Conservation (phyloP, 495 filamentous ascomycete species). For the Parathielavia hyrcaniae region DNA sequence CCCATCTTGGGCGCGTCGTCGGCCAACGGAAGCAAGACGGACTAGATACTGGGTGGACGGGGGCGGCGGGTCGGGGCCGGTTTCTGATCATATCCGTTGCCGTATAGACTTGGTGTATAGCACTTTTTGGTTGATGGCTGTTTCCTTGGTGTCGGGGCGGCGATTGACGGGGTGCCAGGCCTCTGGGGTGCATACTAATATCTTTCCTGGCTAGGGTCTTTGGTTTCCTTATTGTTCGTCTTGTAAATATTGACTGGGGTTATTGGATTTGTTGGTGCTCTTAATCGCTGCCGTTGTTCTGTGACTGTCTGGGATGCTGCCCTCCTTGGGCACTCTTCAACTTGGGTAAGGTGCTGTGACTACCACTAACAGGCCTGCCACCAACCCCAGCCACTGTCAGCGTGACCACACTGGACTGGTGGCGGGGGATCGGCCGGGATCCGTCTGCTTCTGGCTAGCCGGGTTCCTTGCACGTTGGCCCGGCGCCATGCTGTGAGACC, state of each 20-base stretch:
- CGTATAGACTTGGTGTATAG: constrained; percentile 5
- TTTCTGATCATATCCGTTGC: not conserved
- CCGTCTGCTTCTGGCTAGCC: not conserved
- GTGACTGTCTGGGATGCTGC: not conserved
- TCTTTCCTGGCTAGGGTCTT: not conserved
- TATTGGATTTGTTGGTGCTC: not conserved
- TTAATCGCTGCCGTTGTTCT: too few species aligned
- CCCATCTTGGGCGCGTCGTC: constrained; percentile 1
- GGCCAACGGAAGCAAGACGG: constrained; percentile 14
- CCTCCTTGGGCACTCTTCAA: too few species aligned
- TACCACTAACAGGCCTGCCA: too few species aligned
- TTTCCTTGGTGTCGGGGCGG: not conserved
- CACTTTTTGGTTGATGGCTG: not conserved
- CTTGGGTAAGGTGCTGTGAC: too few species aligned
- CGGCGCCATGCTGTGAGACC: not conserved
- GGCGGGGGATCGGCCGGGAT: not conserved
- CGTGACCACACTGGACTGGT: too few species aligned
- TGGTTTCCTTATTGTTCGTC: not conserved
- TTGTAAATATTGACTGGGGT: constrained; percentile 2
- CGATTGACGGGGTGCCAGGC: not conserved
- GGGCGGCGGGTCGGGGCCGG: not conserved
- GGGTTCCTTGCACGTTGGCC: not conserved
- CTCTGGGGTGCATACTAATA: constrained; percentile 14
- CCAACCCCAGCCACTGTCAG: too few species aligned
- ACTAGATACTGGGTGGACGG: constrained; percentile 7